These are phyloP conservation scores for Entomophthora muscae DNA, from an alignment of 371 early-diverging fungal genomes.

Conservation along the genomic window DNA sequence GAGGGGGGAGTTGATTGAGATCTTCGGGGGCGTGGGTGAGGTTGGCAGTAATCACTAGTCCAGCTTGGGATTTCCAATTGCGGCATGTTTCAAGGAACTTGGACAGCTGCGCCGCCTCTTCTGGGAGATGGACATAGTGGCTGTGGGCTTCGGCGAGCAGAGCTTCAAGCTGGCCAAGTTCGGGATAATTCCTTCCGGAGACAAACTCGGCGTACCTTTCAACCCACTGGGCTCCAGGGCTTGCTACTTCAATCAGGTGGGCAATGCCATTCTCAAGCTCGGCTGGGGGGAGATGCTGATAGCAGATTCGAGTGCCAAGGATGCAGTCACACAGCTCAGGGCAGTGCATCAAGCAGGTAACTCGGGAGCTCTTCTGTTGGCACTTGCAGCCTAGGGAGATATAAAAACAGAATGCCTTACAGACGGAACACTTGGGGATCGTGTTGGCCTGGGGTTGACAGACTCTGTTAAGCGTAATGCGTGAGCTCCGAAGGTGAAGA, in stretches of 20 bases:
- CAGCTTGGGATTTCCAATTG: not conserved
- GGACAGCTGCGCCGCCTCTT: not conserved
- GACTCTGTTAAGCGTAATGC: not conserved
- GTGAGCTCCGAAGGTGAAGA: not conserved
- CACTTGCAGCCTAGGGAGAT: not conserved
- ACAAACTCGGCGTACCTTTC: not conserved
- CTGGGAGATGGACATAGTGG: not conserved
- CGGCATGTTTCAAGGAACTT: not conserved
- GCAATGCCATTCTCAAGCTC: not conserved
- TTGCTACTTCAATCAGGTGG: not conserved
- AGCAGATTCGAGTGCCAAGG: not conserved
- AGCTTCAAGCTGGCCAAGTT: not conserved
- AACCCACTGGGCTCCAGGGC: not conserved
- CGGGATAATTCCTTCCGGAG: not conserved
- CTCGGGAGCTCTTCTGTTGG: not conserved
- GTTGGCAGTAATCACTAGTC: not conserved
- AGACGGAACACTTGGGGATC: not conserved
- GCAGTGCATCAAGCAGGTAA: not conserved
- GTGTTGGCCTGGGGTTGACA: not conserved
- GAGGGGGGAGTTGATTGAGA: not conserved
- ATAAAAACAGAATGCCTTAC: conserved; percentile 1
- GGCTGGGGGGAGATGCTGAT: not conserved
- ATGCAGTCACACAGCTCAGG: not conserved
- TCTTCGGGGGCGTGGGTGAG: not conserved
- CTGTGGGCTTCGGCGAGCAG: not conserved